Base-by-base conservation (phyloP, 768 basidiomycete genomes). In the Kwoniella sp. region DNA sequence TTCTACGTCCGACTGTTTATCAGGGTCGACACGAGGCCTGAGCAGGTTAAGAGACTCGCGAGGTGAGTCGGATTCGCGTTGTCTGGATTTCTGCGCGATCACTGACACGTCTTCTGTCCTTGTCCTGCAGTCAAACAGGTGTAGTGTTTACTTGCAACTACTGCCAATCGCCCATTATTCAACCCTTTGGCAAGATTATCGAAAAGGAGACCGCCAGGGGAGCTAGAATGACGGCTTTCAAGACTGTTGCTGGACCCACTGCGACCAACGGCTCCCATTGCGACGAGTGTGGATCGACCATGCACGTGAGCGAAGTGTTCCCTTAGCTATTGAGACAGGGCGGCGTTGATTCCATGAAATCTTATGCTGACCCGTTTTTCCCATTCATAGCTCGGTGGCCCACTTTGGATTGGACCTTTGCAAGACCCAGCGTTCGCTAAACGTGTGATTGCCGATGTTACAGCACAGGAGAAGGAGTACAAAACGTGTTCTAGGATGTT, bases 1-100 rank as follows among this genome's bases (percentile, higher is more conserved):
- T 99, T 98, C 79, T 99, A 99, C 78, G 88, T 96, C 25, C 88
- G 96, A 2, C 74, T 98, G 21, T 99, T 97, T 73, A 86, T 97
- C 17, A 86, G 89, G 10, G 82, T 99, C 4, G 83, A 85, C 56
- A 84, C 88, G 0, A 83, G 87, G 2, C 88, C 92, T 0, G 79
- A 88, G 26, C 88, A 93, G 77, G 93, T 94, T 47, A 99, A 99
- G 80, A 87, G 86, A 65, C 81, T 86, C 4, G 83, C 88, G 24
- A 86, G 87, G 94, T 94, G 74, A 68, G 87, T 83, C 17, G 2
- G 10, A 1, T 21, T 19, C 17, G 15, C 24, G 33, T 53, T 33
- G 2, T 29, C 7, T 5, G 27, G 24, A 9, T 13, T 47, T 17
- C 10, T n/a, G 56, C n/a, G n/a, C n/a, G n/a, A n/a, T n/a, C n/a